Evolutionary conservation across 2,329 filamentous ascomycete species (phyloP).

Genomic region (Bipolaris gigantea): DNA sequence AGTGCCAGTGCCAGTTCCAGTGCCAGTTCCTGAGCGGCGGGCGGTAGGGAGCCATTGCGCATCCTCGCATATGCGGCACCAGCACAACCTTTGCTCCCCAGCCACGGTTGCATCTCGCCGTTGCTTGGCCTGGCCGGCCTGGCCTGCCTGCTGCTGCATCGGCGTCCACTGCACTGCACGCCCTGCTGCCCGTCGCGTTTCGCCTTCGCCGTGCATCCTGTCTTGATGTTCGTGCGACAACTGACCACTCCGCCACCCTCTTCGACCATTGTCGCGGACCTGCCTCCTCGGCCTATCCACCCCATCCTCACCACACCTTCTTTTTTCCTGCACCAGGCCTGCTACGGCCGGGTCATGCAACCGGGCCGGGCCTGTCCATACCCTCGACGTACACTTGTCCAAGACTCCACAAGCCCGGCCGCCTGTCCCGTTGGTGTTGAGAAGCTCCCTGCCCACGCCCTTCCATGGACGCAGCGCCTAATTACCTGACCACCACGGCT

Average conservation of each 20-base stretch:
- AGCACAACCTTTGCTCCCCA: conserved; percentile 4
- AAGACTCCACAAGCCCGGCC: neutral
- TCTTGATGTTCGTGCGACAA: conserved; percentile 2
- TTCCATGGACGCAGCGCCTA: conserved; percentile 3
- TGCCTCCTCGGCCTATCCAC: conserved; percentile 3
- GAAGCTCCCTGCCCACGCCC: neutral
- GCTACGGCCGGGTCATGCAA: neutral
- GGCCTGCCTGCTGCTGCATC: neutral
- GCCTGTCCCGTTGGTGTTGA: neutral
- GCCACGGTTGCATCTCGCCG: neutral
- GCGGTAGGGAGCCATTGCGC: conserved; percentile 13
- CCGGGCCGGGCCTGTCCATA: neutral
- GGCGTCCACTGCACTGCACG: neutral
- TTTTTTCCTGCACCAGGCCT: neutral
- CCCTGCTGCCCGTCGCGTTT: neutral
- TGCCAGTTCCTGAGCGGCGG: conserved; percentile 13
- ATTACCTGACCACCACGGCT: neutral
- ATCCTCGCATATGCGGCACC: conserved; percentile 8
- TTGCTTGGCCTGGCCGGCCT: neutral
- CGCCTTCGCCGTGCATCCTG: neutral
- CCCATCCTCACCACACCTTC: neutral
- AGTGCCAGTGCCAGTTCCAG: no score
- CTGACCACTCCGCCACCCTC: neutral
- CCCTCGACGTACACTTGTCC: neutral
- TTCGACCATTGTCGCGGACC: neutral